phyloP scores from a whole-genome alignment of 257 asterid species.

The Capsicum pubescens region DNA sequence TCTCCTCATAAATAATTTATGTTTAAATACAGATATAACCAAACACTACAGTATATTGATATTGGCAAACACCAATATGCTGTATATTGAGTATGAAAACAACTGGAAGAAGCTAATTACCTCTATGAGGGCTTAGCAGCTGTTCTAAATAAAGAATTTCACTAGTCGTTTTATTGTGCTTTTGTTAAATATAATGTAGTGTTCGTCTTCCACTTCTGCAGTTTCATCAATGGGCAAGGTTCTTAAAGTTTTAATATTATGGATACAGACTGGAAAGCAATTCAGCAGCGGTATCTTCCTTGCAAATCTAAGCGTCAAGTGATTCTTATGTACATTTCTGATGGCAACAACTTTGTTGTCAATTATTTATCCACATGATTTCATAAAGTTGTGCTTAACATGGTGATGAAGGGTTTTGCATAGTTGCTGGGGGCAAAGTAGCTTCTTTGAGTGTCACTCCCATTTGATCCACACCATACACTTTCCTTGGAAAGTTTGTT shows the following conservation, averaged over 20 bases:
- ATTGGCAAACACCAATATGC: no score
- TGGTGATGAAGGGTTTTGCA: no score
- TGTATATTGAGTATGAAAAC: not conserved
- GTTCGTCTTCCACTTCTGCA: not conserved
- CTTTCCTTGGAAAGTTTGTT: constrained; percentile 80
- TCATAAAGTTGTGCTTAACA: not conserved
- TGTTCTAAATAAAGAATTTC: not conserved
- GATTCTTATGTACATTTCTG: constrained; percentile 2
- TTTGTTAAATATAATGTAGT: not conserved
- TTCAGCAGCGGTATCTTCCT: constrained; percentile 93
- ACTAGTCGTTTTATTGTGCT: not conserved
- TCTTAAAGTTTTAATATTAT: constrained; percentile 11
- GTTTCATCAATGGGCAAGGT: constrained; percentile 5
- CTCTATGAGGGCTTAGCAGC: constrained; percentile 9
- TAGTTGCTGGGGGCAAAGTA: no score
- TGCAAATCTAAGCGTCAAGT: constrained; percentile 98
- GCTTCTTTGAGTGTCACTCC: constrained; percentile 60
- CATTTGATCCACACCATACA: constrained; percentile 70
- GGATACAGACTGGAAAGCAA: constrained; percentile 91
- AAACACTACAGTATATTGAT: no score
- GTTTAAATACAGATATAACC: no score
- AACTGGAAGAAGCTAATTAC: not conserved
- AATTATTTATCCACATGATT: not conserved
- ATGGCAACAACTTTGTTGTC: not conserved
- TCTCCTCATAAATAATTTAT: no score